Conservation (phyloP, 106 monocot species). For the Platanthera zijinensis region DNA sequence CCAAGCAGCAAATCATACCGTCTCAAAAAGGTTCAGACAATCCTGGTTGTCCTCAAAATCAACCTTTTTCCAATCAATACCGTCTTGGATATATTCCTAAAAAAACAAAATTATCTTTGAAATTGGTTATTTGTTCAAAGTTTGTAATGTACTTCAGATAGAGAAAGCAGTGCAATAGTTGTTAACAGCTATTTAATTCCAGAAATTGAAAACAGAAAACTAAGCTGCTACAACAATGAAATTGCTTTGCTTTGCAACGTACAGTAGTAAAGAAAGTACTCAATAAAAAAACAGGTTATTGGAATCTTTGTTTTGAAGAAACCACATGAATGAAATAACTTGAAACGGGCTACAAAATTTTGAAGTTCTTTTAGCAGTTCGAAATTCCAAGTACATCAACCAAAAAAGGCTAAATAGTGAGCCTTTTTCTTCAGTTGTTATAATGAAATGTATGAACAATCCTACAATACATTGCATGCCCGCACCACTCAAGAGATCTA, state of each 20-base stretch:
- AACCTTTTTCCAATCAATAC: conserved; percentile 95
- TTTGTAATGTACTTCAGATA: neutral
- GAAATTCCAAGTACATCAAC: neutral
- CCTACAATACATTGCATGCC: neutral
- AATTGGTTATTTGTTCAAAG: neutral
- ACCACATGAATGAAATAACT: neutral
- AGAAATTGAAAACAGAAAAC: neutral
- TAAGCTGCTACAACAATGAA: neutral
- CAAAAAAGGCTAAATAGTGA: neutral
- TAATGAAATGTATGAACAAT: neutral
- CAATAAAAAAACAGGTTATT: neutral
- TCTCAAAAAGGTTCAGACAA: conserved; percentile 91
- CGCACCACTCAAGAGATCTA: neutral
- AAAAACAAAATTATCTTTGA: conserved; percentile 2
- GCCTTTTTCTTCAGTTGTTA: neutral
- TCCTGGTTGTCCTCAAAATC: conserved; percentile 97
- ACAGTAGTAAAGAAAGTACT: neutral
- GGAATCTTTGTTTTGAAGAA: neutral
- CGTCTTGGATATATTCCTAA: conserved; percentile 97
- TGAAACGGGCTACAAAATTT: neutral
- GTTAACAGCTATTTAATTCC: neutral
- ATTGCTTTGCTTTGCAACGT: neutral
- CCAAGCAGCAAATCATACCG: conserved; percentile 33
- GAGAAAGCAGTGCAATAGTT: neutral
- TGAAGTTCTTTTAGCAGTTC: neutral